Evolutionary conservation across 1,139 yeast genomes (phyloP), one percentile per base, ranked within the genome.

Genomic region (Geotrichum klebahnii): DNA sequence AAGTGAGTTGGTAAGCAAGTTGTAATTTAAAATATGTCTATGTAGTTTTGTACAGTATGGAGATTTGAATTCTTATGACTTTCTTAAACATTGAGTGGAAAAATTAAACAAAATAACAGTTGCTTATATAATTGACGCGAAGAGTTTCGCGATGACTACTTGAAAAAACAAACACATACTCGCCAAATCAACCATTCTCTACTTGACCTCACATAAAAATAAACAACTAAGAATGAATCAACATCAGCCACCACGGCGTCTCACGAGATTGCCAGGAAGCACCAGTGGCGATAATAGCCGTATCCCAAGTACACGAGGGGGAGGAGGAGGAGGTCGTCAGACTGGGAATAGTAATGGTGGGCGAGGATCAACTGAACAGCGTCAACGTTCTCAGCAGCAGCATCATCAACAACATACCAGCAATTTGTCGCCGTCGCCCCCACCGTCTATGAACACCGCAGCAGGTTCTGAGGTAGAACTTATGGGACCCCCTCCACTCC

Each of bases 1-100:
- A 54, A 45, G 65, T 9, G 74, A 71, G 57, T 59, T 61, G 20
- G 55, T 59, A 42, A 51, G 55, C 39, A 54, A 46, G 28, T 54
- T 63, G 44, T 64, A 67, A 36, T 26, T 26, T 40, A 16, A 37
- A 2, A 19, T 10, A 31, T 6, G 5, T 4, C 26, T 29, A 20
- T 10, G 20, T 9, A 22, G 12, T 23, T 26, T 12, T n/a, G n/a
- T n/a, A n/a, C n/a, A n/a, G n/a, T n/a, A n/a, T n/a, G n/a, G n/a
- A n/a, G n/a, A n/a, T n/a, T n/a, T n/a, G n/a, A n/a, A n/a, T n/a
- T n/a, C n/a, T n/a, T n/a, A n/a, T n/a, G n/a, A n/a, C n/a, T n/a
- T n/a, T n/a, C n/a, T n/a, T n/a, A n/a, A n/a, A n/a, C n/a, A n/a
- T n/a, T n/a, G n/a, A n/a, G n/a, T n/a, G n/a, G n/a, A n/a, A n/a